phyloP scores from a whole-genome alignment of 306 rosid genomes.

The Malus sieversii region DNA sequence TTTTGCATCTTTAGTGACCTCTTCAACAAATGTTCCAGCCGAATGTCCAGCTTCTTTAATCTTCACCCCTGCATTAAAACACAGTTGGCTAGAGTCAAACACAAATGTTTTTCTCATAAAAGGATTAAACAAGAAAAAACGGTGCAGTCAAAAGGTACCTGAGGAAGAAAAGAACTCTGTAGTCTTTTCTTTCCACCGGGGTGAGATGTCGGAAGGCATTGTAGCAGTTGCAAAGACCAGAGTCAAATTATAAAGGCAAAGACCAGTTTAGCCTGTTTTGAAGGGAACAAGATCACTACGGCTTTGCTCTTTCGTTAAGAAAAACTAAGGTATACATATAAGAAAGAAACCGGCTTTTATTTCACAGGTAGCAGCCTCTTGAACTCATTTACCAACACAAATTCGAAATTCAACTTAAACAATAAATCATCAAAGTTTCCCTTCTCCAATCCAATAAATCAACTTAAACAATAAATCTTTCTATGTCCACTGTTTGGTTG shows the following conservation, averaged over 20 bases:
- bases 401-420: neutral
- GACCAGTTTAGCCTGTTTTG: constrained; percentile 31
- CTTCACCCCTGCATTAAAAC: constrained; percentile 59
- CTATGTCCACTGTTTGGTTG: neutral
- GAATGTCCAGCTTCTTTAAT: constrained; percentile 83
- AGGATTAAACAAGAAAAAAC: neutral
- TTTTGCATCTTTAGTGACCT: constrained; percentile 83
- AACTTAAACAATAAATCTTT: neutral
- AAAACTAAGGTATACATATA: neutral
- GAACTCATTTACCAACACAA: neutral
- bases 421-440: neutral
- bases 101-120: neutral
- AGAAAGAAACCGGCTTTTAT: neutral
- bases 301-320: neutral
- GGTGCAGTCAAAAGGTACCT: constrained; percentile 32
- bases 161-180: constrained; percentile 82
- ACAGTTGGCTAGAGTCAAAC: constrained; percentile 2
- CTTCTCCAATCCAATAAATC: neutral
- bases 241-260: constrained; percentile 22
- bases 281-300: neutral
- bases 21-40: constrained; percentile 87
- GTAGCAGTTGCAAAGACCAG: constrained; percentile 29
- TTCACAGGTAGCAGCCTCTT: neutral
- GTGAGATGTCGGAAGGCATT: constrained; percentile 67
- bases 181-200: constrained; percentile 93